These are phyloP conservation scores for Conticribra guillardii DNA, from an alignment of 108 stramenopile genomes.

Conservation along the genomic window DNA sequence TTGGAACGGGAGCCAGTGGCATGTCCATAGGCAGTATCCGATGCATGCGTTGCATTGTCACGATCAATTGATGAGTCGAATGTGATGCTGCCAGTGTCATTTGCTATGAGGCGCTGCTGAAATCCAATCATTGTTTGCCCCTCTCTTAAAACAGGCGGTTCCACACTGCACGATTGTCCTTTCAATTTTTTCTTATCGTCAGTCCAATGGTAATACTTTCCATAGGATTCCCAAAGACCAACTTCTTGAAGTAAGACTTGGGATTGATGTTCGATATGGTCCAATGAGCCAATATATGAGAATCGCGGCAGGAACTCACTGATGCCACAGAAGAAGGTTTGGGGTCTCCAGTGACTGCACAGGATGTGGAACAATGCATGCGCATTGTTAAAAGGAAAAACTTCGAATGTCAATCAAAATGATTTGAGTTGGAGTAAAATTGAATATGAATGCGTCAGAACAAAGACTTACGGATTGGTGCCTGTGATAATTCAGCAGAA, in stretches of 20 bases:
- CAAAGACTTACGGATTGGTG: slow-evolving; percentile 40
- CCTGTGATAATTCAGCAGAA: not conserved
- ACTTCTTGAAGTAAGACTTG: slow-evolving; percentile 39
- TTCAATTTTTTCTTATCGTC: not conserved
- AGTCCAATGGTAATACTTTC: slow-evolving; percentile 31
- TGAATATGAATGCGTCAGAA: too few species aligned
- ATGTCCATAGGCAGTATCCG: slow-evolving; percentile 30
- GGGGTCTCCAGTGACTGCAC: slow-evolving; percentile 51
- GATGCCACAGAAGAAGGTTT: slow-evolving; percentile 16
- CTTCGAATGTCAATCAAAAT: not conserved
- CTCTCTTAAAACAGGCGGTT: slow-evolving; percentile 4
- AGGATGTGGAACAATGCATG: not conserved
- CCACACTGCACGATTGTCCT: not conserved
- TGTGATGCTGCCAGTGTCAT: not conserved
- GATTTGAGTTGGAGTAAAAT: too few species aligned
- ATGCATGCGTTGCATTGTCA: not conserved
- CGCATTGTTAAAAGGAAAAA: not conserved
- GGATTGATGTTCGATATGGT: slow-evolving; percentile 43
- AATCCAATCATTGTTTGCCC: slow-evolving; percentile 26
- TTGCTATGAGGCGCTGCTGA: slow-evolving; percentile 9
- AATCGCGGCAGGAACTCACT: slow-evolving; percentile 41
- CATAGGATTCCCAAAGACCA: slow-evolving; percentile 49
- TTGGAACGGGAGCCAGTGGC: slow-evolving; percentile 14
- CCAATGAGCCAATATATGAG: slow-evolving; percentile 47
- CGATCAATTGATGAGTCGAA: too few species aligned